Evolutionary conservation across 2,329 filamentous ascomycete genomes (phyloP).

Genomic region (Davidsoniella virescens): DNA sequence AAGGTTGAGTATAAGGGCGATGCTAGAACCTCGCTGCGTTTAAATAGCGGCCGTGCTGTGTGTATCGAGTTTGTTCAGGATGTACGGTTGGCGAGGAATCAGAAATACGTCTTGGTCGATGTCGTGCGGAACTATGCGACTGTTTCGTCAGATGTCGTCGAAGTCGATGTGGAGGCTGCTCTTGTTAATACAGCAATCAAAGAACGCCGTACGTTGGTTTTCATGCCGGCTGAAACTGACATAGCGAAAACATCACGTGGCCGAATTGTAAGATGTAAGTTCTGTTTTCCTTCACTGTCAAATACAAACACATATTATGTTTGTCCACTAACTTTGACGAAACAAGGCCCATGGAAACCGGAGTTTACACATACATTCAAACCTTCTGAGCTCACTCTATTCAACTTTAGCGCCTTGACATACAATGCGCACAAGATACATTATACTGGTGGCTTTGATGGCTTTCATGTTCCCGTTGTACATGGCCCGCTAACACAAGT

Average conservation of each 20-base stretch:
- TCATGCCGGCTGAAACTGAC: constrained; percentile 26
- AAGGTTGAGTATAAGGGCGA: constrained; percentile 37
- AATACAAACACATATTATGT: background rate
- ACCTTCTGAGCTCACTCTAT: constrained; percentile 58
- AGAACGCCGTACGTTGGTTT: constrained; percentile 36
- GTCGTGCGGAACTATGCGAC: constrained; percentile 30
- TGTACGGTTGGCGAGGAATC: constrained; percentile 21
- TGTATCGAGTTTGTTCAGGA: constrained; percentile 32
- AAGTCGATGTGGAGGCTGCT: constrained; percentile 10
- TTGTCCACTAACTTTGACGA: background rate
- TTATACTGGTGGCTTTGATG: constrained; percentile 57
- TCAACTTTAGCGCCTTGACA: constrained; percentile 78
- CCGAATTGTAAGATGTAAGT: constrained; percentile 18
- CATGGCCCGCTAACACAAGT: constrained; percentile 74
- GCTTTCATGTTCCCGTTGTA: constrained; percentile 59
- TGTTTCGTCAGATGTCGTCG: constrained; percentile 14
- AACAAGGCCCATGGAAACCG: constrained; percentile 2
- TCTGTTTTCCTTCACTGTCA: background rate
- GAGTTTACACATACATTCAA: constrained; percentile 31
- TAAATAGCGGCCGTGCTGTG: constrained; percentile 25
- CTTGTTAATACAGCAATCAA: constrained; percentile 20
- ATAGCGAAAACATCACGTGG: constrained; percentile 12
- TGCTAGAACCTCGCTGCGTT: constrained; percentile 19
- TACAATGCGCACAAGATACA: constrained; percentile 92
- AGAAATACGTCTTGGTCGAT: constrained; percentile 31